These are phyloP conservation scores for Fusarium torulosum DNA, from an alignment of 2,329 filamentous ascomycete genomes.

Conservation along the genomic window DNA sequence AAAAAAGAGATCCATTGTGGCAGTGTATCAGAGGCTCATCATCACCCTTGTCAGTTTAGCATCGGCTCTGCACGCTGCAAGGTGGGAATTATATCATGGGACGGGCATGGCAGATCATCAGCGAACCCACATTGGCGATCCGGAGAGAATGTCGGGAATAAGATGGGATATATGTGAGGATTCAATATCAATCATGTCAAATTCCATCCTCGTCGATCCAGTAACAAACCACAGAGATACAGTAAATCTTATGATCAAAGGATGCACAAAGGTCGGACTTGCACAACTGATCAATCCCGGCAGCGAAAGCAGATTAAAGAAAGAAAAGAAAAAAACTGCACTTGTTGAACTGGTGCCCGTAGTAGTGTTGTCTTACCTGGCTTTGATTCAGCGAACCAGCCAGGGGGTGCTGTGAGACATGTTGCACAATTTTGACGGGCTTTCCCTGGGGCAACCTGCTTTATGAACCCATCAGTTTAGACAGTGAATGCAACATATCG, in stretches of 20 bases:
- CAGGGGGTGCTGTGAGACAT: constrained; percentile 37
- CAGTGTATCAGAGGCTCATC: constrained; percentile 25
- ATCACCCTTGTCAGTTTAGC: constrained; percentile 23
- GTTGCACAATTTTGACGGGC: constrained; percentile 20
- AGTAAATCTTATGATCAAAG: constrained; percentile 9
- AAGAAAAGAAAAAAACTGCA: background rate
- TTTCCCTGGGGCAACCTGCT: constrained; percentile 38
- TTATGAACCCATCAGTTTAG: constrained; percentile 16
- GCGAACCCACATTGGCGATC: constrained; percentile 27
- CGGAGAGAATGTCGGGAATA: constrained; percentile 29
- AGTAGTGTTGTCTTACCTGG: constrained; percentile 24
- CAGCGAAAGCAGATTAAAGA: constrained; percentile 22
- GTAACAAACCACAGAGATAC: constrained; percentile 10
- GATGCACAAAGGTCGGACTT: constrained; percentile 27
- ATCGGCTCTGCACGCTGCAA: constrained; percentile 3
- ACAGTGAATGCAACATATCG: constrained; percentile 16
- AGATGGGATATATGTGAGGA: background rate
- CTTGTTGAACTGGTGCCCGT: constrained; percentile 7
- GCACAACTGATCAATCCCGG: constrained; percentile 24
- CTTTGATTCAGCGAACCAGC: constrained; percentile 27
- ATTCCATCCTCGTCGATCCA: constrained; percentile 1
- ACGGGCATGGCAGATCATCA: constrained; percentile 35
- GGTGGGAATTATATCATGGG: constrained; percentile 29
- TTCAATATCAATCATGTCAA: constrained; percentile 6
- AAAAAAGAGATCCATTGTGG: background rate